A percentile compares a stretch with the other conserved stretches of the same genome.
Conservation (phyloP, 371 early-diverging fungal species). For the Sporodiniella umbellata region DNA sequence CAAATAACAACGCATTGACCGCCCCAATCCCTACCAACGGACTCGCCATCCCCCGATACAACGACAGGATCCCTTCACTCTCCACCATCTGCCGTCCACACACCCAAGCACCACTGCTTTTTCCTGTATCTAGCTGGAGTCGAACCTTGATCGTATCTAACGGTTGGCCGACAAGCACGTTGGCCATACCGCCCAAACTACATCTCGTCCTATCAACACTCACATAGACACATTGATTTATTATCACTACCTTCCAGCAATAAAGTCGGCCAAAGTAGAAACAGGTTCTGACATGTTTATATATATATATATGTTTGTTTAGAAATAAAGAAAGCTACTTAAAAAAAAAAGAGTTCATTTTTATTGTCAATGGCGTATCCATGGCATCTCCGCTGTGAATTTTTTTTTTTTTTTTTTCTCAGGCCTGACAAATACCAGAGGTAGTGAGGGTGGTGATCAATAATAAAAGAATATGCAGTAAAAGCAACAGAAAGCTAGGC, state of each 20-base stretch:
- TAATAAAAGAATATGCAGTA: conserved; percentile 17
- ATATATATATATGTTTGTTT: no score
- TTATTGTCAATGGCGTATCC: not conserved
- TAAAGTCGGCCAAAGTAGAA: conserved; percentile 41
- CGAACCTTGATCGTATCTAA: conserved; percentile 75
- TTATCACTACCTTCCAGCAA: conserved; percentile 55
- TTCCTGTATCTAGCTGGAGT: conserved; percentile 50
- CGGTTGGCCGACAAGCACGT: conserved; percentile 43
- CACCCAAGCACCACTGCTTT: conserved; percentile 69
- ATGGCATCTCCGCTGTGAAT: not conserved
- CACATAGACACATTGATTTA: no score
- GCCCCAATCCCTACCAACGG: conserved; percentile 81
- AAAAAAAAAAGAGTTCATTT: not conserved
- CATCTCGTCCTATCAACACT: no score
- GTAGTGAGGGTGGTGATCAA: conserved; percentile 6
- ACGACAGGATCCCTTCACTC: conserved; percentile 65
- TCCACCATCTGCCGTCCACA: conserved; percentile 62
- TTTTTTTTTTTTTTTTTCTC: not conserved
- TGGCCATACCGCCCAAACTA: conserved; percentile 47
- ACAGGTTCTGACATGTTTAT: conserved; percentile 11
- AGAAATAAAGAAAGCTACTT: not conserved
- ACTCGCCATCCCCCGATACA: conserved; percentile 86
- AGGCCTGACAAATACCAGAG: conserved; percentile 17
- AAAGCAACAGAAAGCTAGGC: conserved; percentile 14
- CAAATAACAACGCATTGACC: conserved; percentile 81